Conservation (phyloP, 768 basidiomycete species). For the Agaricus blazei region DNA sequence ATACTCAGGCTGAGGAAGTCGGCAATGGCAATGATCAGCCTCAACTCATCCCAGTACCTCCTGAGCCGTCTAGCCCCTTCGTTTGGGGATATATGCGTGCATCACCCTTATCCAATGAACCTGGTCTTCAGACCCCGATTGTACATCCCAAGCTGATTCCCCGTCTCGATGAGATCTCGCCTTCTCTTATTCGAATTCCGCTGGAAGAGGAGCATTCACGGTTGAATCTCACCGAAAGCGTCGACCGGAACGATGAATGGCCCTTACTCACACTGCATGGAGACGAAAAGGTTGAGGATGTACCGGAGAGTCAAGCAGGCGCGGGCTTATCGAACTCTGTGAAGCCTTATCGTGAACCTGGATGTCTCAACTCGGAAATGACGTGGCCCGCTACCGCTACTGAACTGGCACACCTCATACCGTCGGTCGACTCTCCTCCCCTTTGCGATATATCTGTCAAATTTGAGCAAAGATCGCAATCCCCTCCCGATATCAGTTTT, state of each 20-base stretch:
- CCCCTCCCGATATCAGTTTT: constrained; percentile 1
- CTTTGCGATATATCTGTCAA: neutral
- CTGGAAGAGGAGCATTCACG: neutral
- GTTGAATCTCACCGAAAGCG: neutral
- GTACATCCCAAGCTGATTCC: constrained; percentile 2
- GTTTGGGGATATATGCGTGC: constrained; percentile 8
- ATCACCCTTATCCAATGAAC: neutral
- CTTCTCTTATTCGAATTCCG: constrained; percentile 6
- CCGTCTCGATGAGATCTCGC: constrained; percentile 11
- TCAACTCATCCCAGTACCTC: neutral
- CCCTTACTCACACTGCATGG: neutral
- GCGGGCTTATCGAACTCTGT: neutral
- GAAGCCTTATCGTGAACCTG: neutral
- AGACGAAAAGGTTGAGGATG: neutral
- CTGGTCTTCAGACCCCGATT: neutral
- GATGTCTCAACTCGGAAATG: neutral
- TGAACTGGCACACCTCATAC: constrained; percentile 9
- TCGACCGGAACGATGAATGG: neutral
- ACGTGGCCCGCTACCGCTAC: constrained; percentile 3
- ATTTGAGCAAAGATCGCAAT: neutral
- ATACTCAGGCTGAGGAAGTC: neutral
- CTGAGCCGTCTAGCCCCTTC: neutral
- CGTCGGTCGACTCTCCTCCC: neutral
- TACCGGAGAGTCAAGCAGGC: neutral
- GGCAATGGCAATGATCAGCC: neutral